Conservation (phyloP, 257 asterid genomes). For the Nicotiana paniculata region DNA sequence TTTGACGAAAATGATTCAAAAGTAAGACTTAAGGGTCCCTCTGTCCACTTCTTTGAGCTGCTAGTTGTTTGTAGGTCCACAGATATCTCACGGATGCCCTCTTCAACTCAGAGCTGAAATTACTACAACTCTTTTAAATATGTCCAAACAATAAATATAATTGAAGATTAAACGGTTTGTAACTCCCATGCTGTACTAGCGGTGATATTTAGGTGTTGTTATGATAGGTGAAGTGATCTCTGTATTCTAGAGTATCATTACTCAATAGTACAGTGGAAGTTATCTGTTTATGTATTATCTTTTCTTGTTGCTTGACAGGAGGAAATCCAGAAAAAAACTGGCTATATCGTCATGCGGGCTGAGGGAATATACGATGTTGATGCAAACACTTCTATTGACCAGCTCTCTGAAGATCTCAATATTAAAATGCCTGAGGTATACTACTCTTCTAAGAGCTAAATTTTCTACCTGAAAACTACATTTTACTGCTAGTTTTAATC, state of each 20-base stretch:
- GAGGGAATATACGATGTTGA: conserved; percentile 94
- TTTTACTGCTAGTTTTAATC: not conserved
- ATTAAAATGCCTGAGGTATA: conserved; percentile 93
- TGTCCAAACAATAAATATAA: not conserved
- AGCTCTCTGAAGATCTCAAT: conserved; percentile 92
- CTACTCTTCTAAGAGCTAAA: not conserved
- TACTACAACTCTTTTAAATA: not conserved
- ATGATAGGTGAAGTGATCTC: not conserved
- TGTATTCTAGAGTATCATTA: not conserved
- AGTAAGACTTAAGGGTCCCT: conserved; percentile 37
- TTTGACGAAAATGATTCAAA: conserved; percentile 97
- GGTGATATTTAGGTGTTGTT: not conserved
- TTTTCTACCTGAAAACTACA: not conserved
- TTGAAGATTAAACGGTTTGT: not conserved
- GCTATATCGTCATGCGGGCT: conserved; percentile 93
- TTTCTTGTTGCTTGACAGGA: conserved; percentile 46
- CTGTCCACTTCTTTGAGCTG: not conserved
- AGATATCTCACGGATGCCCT: conserved; percentile 4
- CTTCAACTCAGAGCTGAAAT: conserved; percentile 2
- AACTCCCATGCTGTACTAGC: not conserved
- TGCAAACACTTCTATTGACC: conserved; percentile 94
- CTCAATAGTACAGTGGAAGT: not conserved
- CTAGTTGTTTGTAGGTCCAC: conserved; percentile 4
- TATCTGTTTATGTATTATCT: not conserved
- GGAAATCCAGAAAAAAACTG: conserved; percentile 98